Evolutionary conservation across 2,329 filamentous ascomycete species (phyloP), one percentile per base, ranked within the genome.

Genomic region (Penicillium sumatraense): DNA sequence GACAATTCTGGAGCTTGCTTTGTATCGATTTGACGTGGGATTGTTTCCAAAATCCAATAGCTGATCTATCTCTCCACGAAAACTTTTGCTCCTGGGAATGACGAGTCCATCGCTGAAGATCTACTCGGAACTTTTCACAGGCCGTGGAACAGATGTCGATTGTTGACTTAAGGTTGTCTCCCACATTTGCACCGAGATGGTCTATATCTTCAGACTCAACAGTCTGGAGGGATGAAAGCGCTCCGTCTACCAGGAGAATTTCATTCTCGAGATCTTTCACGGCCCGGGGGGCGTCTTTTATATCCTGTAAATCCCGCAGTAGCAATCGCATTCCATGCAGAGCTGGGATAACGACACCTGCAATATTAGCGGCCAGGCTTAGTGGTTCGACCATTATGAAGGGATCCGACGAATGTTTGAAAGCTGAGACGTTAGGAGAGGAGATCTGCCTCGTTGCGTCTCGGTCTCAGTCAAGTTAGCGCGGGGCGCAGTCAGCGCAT

Each of bases 31-130:
- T 35, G 11, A 59, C 41, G 10, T 47, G 46, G 13, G 35, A 10
- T 18, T 40, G 29, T n/a, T 53, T 57, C 31, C 31, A 53, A 42
- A 57, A 57, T 3, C 57, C 57, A 31, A 59, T 45, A 11, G 16
- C 40, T 1, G 54, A 51, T 41, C 51, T 51, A 27, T 57, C 54
- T 18, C 45, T 10, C 18, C 41, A 31, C 2, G 54, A 53, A 21
- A 59, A 46, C 11, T 33, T 44, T 10, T 46, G 18, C 2, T 50
- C 45, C 18, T 49, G 13, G 24, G 57, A 59, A 33, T 56, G 54
- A 14, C 49, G 35, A 7, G 57, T 57, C 57, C 57, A 57, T 21
- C 24, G 26, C 26, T 54, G 36, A 16, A 59, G 20, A 13, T 53
- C 40, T 1, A 11, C 10, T 31, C 45, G 46, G 46, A 57, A 57